phyloP scores from a whole-genome alignment of 352 stramenopile genomes.

The Globisporangium parvum region DNA sequence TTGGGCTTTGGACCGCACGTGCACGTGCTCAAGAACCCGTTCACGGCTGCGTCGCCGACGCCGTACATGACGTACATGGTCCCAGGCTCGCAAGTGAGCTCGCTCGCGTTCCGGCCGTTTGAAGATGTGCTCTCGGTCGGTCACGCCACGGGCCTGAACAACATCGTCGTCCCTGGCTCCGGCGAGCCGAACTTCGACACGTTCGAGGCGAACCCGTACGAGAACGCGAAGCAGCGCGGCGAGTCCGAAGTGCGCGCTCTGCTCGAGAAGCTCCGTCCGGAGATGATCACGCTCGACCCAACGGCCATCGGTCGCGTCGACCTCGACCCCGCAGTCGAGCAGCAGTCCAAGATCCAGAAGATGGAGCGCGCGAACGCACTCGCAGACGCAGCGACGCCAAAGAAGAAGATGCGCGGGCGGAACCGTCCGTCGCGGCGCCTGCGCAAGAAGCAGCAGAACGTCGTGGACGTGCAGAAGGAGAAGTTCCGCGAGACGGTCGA shows the following conservation, averaged over 20 bases:
- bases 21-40: conserved; percentile 90
- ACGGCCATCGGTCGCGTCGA: conserved; percentile 91
- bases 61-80: conserved; percentile 92
- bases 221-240: conserved; percentile 94
- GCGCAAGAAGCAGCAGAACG: conserved; percentile 96
- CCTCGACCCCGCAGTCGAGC: conserved; percentile 81
- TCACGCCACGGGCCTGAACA: conserved; percentile 81
- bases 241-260: conserved; percentile 95
- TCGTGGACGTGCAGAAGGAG: conserved; percentile 93
- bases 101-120: conserved; percentile 95
- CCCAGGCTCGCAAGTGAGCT: conserved; percentile 78
- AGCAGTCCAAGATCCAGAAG: conserved; percentile 73
- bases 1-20: conserved; percentile 91
- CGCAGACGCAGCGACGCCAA: conserved; percentile 42
- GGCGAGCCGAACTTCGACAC: conserved; percentile 98
- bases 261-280: conserved; percentile 96
- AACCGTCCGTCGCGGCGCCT: conserved; percentile 97
- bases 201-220: conserved; percentile 97
- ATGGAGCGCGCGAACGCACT: conserved; percentile 79
- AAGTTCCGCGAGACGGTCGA: conserved; percentile 87
- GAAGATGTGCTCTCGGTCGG: conserved; percentile 97
- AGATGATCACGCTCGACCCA: conserved; percentile 98
- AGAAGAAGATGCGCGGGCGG: conserved; percentile 97
- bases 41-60: conserved; percentile 61
- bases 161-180: conserved; percentile 92